A percentile compares a stretch with the other conserved stretches of the same genome.
These are phyloP conservation scores for Pleurotus citrinopileatus DNA, from an alignment of 768 basidiomycete genomes.

Conservation along the genomic window DNA sequence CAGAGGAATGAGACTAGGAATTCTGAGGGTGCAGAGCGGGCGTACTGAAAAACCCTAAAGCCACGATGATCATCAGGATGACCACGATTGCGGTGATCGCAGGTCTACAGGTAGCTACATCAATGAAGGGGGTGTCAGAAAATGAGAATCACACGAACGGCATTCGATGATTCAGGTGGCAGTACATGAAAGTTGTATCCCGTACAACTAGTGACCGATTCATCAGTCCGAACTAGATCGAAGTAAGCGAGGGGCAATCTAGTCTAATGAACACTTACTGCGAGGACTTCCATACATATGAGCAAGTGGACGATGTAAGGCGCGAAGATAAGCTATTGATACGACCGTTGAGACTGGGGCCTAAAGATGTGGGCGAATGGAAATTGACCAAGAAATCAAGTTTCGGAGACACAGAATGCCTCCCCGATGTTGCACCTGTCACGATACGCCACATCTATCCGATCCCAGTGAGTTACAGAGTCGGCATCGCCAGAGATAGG, in stretches of 20 bases:
- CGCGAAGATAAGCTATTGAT: neutral
- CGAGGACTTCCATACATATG: neutral
- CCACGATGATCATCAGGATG: neutral
- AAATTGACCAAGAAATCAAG: neutral
- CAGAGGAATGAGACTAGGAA: neutral
- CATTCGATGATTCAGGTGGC: neutral
- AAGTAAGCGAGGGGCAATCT: neutral
- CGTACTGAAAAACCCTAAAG: neutral
- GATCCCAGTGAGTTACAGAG: neutral
- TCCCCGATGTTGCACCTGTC: neutral
- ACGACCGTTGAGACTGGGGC: no score
- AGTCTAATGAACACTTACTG: neutral
- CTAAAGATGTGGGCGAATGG: no score
- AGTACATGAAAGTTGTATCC: neutral
- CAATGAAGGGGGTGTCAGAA: neutral
- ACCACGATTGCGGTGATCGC: neutral
- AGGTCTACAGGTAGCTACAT: neutral
- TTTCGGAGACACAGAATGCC: neutral
- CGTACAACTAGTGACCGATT: neutral
- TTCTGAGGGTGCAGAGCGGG: no score
- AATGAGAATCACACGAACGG: neutral
- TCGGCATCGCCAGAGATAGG: no score
- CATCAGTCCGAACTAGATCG: neutral
- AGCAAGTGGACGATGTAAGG: slow-evolving; percentile 1
- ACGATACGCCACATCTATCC: slow-evolving; percentile 2